Conservation (phyloP, 805 yeast genomes). For the Metschnikowia peoriensis region DNA sequence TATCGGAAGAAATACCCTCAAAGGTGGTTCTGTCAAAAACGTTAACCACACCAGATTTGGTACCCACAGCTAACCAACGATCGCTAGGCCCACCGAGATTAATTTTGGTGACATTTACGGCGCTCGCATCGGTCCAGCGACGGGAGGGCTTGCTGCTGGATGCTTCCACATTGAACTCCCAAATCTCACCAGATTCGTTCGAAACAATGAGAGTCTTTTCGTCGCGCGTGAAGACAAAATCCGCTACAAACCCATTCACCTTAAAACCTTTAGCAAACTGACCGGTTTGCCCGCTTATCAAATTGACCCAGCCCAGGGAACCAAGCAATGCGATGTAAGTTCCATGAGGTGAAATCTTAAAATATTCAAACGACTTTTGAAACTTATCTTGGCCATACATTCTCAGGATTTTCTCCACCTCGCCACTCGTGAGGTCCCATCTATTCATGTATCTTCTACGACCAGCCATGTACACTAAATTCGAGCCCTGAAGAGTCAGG, state of each 20-base stretch:
- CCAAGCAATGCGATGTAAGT: slow-evolving; percentile 73
- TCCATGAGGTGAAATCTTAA: slow-evolving; percentile 75
- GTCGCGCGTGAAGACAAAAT: slow-evolving; percentile 64
- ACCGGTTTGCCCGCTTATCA: slow-evolving; percentile 74
- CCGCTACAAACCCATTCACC: slow-evolving; percentile 82
- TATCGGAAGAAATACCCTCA: slow-evolving; percentile 1
- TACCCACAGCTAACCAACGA: slow-evolving; percentile 87
- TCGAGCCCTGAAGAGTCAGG: slow-evolving; percentile 40
- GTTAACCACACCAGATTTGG: slow-evolving; percentile 84
- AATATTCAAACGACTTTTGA: slow-evolving; percentile 85
- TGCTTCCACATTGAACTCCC: slow-evolving; percentile 62
- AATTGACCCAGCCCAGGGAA: slow-evolving; percentile 86
- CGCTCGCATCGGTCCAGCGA: slow-evolving; percentile 85
- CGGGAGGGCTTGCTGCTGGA: slow-evolving; percentile 35
- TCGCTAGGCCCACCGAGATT: slow-evolving; percentile 67
- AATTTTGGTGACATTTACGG: slow-evolving; percentile 77
- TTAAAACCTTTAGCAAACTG: slow-evolving; percentile 86
- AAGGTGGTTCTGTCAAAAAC: slow-evolving; percentile 61
- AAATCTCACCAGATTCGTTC: slow-evolving; percentile 81
- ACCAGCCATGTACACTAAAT: slow-evolving; percentile 78
- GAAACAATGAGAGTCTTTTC: slow-evolving; percentile 49
- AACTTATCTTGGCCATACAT: slow-evolving; percentile 87
- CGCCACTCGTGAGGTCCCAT: slow-evolving; percentile 76
- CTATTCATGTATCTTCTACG: slow-evolving; percentile 89
- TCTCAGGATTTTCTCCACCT: slow-evolving; percentile 79